Conservation (phyloP, 768 basidiomycete species). For the Phaeotremella skinneri region DNA sequence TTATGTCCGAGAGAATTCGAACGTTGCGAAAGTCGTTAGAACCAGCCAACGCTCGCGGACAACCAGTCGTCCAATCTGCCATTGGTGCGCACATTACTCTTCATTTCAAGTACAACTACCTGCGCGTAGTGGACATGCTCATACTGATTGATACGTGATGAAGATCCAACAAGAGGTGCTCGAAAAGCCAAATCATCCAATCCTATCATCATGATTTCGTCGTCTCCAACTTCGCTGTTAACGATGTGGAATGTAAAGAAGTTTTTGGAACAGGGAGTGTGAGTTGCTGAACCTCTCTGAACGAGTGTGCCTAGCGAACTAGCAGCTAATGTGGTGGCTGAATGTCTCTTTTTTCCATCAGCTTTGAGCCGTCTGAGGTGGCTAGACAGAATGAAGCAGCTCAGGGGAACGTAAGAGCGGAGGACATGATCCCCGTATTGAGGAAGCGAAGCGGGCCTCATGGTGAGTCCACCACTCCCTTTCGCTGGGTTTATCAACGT, state of each 20-base stretch:
- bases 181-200: conserved; percentile 63
- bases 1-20: conserved; percentile 75
- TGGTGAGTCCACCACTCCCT: conserved; percentile 51
- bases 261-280: conserved; percentile 87
- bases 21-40: conserved; percentile 57
- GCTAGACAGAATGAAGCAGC: conserved; percentile 36
- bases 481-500: conserved; percentile 50
- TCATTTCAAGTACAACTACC: conserved; percentile 10
- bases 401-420: conserved; percentile 34
- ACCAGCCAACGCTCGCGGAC: conserved; percentile 1
- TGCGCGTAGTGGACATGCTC: conserved; percentile 10
- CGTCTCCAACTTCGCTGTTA: conserved; percentile 88
- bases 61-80: neutral
- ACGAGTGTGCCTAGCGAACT: conserved; percentile 17
- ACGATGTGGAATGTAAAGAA: conserved; percentile 97
- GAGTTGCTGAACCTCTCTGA: conserved; percentile 38
- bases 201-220: conserved; percentile 97
- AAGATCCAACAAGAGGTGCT: conserved; percentile 33
- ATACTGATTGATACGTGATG: conserved; percentile 11
- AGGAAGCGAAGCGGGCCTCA: conserved; percentile 38
- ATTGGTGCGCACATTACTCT: neutral
- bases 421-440: conserved; percentile 40
- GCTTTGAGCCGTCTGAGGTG: conserved; percentile 43
- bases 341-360: conserved; percentile 9
- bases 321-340: conserved; percentile 3